phyloP scores from a whole-genome alignment of 2,329 filamentous ascomycete genomes.

The Colletotrichum paranaense region DNA sequence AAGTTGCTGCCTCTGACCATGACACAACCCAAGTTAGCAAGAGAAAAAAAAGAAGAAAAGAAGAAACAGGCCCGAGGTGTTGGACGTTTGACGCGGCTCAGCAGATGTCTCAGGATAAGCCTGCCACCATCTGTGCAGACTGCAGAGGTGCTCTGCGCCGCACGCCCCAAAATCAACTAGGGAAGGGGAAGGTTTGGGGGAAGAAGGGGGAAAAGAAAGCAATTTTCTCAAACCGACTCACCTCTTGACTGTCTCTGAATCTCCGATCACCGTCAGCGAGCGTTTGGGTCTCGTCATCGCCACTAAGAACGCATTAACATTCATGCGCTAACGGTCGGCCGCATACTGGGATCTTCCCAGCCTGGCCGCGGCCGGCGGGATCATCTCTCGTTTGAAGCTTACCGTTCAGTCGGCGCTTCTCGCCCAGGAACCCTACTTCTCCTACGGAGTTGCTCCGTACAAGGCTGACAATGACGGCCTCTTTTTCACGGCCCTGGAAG shows the following conservation, averaged over 20 bases:
- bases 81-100: slow-evolving; percentile 20
- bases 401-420: slow-evolving; percentile 95
- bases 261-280: slow-evolving; percentile 90
- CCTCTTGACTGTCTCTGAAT: slow-evolving; percentile 92
- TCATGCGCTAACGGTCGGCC: slow-evolving; percentile 27
- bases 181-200: neutral
- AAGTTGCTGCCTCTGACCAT: slow-evolving; percentile 80
- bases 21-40: slow-evolving; percentile 31
- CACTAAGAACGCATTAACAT: slow-evolving; percentile 71
- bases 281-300: slow-evolving; percentile 96
- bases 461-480: slow-evolving; percentile 92
- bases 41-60: slow-evolving; percentile 1
- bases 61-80: slow-evolving; percentile 26
- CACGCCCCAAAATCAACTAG: slow-evolving; percentile 10
- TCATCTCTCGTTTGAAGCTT: slow-evolving; percentile 47
- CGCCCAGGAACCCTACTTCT: slow-evolving; percentile 92
- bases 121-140: slow-evolving; percentile 17
- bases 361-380: neutral
- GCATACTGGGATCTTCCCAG: slow-evolving; percentile 16
- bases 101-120: slow-evolving; percentile 24
- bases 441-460: slow-evolving; percentile 89
- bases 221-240: slow-evolving; percentile 61
- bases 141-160: slow-evolving; percentile 17
- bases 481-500: slow-evolving; percentile 97
- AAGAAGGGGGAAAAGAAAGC: slow-evolving; percentile 25